These are phyloP conservation scores for Antarctomyces pellizariae DNA, from an alignment of 495 filamentous ascomycete species.

Conservation along the genomic window DNA sequence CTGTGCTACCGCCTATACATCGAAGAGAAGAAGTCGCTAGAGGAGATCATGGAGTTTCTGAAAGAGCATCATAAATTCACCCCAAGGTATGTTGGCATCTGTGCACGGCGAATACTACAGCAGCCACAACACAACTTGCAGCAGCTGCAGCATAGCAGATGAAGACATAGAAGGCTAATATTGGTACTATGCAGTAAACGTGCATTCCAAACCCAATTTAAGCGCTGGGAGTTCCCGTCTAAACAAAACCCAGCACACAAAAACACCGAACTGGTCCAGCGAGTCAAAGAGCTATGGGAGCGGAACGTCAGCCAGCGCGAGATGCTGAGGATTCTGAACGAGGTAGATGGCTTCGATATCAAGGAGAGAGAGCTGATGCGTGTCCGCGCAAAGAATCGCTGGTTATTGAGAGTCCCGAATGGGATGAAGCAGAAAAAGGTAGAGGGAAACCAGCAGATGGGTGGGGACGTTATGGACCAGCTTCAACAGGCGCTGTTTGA, in stretches of 20 bases:
- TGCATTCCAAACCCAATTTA: conserved; percentile 49
- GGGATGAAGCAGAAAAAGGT: conserved; percentile 24
- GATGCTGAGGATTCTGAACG: conserved; percentile 45
- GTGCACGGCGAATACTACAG: neutral
- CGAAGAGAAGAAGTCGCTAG: conserved; percentile 40
- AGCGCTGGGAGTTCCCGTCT: conserved; percentile 53
- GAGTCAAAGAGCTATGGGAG: conserved; percentile 58
- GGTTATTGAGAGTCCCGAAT: conserved; percentile 35
- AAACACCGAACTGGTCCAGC: conserved; percentile 35
- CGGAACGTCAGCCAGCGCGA: conserved; percentile 41
- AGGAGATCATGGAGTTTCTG: conserved; percentile 43
- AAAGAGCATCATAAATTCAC: conserved; percentile 33
- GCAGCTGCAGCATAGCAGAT: neutral
- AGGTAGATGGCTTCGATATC: conserved; percentile 44
- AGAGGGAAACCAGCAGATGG: conserved; percentile 7
- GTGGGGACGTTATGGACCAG: conserved; percentile 9
- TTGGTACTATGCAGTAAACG: conserved; percentile 31
- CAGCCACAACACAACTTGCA: too few relatives aligned
- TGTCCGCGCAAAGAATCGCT: conserved; percentile 38
- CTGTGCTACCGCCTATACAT: conserved; percentile 53
- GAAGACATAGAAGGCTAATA: neutral
- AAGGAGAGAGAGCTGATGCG: conserved; percentile 43
- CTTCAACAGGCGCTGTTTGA: conserved; percentile 11
- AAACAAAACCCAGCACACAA: conserved; percentile 48
- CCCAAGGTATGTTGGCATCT: conserved; percentile 29